Percentiles rank a stretch among this genome's conserved stretches.
phyloP scores from a whole-genome alignment of 2,329 filamentous ascomycete species.

The Claviceps sp. region DNA sequence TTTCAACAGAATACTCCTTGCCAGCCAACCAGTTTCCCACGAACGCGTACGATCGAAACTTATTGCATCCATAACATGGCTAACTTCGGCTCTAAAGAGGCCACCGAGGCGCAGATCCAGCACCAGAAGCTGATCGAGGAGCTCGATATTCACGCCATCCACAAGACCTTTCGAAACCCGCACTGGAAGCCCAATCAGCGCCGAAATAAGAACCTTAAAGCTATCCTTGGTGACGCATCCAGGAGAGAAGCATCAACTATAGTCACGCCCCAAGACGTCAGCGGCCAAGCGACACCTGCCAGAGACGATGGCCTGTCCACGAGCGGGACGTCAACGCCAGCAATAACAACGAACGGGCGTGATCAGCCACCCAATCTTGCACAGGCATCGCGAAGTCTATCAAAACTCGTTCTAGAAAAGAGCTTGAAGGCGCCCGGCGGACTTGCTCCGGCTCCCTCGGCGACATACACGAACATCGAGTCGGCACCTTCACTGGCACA shows the following conservation, averaged over 20 bases:
- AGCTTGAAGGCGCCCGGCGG: constrained; percentile 36
- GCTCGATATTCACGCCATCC: constrained; percentile 77
- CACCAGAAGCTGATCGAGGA: constrained; percentile 80
- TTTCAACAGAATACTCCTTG: not conserved
- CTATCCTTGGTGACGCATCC: constrained; percentile 79
- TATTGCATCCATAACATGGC: not conserved
- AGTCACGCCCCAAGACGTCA: constrained; percentile 62
- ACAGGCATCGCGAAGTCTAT: constrained; percentile 78
- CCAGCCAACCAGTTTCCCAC: not conserved
- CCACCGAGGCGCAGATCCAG: constrained; percentile 58
- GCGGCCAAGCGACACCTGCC: constrained; percentile 57
- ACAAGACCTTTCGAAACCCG: constrained; percentile 81
- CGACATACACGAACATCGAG: constrained; percentile 94
- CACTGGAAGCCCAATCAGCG: constrained; percentile 87
- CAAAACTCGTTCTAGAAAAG: constrained; percentile 79
- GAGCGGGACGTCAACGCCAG: constrained; percentile 45
- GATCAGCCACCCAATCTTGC: constrained; percentile 56
- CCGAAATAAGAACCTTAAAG: constrained; percentile 98
- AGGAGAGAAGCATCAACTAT: constrained; percentile 81
- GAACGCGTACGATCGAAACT: not conserved
- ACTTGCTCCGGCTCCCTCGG: constrained; percentile 42
- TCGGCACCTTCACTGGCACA: constrained; percentile 79
- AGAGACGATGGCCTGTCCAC: constrained; percentile 41
- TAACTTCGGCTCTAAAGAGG: constrained; percentile 37
- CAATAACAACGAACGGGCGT: constrained; percentile 23